A percentile compares a stretch with the other conserved stretches of the same genome.
phyloP scores from a whole-genome alignment of 2,329 filamentous ascomycete species.

The Hymenoscyphus infarciens region DNA sequence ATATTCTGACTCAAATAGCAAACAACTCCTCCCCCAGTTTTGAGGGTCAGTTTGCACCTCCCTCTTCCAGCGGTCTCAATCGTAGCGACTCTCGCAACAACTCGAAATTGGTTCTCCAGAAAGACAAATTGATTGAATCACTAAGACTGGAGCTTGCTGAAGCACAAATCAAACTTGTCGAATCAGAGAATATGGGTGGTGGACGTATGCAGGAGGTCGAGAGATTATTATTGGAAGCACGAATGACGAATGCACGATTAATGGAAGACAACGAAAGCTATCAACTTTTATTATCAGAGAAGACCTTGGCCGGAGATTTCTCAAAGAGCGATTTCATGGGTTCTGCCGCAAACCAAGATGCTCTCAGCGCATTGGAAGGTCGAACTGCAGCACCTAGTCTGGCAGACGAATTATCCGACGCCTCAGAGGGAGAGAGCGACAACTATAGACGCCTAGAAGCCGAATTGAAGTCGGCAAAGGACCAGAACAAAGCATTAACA shows the following conservation, averaged over 20 bases:
- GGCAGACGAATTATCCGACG: constrained; percentile 83
- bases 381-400: constrained; percentile 56
- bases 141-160: constrained; percentile 89
- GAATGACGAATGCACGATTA: constrained; percentile 90
- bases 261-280: constrained; percentile 99
- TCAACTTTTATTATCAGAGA: constrained; percentile 88
- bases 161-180: constrained; percentile 90
- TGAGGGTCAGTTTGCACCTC: constrained; percentile 82
- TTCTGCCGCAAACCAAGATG: constrained; percentile 61
- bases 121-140: constrained; percentile 93
- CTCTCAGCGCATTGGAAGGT: constrained; percentile 62
- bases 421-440: constrained; percentile 59
- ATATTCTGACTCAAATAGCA: constrained; percentile 28
- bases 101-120: constrained; percentile 87
- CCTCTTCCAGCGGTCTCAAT: constrained; percentile 75
- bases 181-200: constrained; percentile 89
- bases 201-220: constrained; percentile 88
- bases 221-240: constrained; percentile 81
- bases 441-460: constrained; percentile 66
- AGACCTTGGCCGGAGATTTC: constrained; percentile 93
- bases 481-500: constrained; percentile 95
- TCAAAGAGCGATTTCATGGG: constrained; percentile 72
- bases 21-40: constrained; percentile 62
- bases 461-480: constrained; percentile 76
- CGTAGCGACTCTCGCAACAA: constrained; percentile 87